A percentile compares a stretch with the other conserved stretches of the same genome.
phyloP scores from a whole-genome alignment of 768 basidiomycete genomes.

The Trametes villosa region DNA sequence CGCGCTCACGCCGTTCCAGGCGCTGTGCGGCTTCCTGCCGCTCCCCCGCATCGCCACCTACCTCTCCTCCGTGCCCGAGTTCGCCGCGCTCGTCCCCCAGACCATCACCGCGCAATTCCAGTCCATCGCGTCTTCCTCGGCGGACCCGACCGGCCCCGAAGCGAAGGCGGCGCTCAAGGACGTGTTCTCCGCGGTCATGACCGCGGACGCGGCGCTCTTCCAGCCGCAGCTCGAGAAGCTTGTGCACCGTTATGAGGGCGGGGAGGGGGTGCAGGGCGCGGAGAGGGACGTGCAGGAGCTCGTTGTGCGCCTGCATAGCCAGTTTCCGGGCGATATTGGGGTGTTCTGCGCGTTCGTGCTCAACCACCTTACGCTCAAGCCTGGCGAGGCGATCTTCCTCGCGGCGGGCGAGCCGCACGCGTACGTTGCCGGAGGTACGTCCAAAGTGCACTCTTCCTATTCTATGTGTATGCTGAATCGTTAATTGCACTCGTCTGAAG shows the following conservation, averaged over 20 bases:
- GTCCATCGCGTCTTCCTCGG: conserved; percentile 45
- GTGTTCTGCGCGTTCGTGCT: conserved; percentile 88
- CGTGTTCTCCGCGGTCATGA: conserved; percentile 87
- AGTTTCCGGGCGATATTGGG: conserved; percentile 95
- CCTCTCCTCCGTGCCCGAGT: conserved; percentile 74
- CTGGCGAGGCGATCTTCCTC: conserved; percentile 92
- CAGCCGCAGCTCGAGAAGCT: conserved; percentile 59
- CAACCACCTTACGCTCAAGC: conserved; percentile 78
- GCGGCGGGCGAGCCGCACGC: conserved; percentile 98
- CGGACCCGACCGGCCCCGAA: conserved; percentile 46
- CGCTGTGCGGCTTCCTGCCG: conserved; percentile 93
- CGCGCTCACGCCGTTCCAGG: conserved; percentile 88
- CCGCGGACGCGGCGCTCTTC: conserved; percentile 58
- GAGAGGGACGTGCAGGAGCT: conserved; percentile 62
- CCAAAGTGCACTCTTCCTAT: not conserved
- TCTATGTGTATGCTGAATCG: not conserved
- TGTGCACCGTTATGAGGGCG: conserved; percentile 61
- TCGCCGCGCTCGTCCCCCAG: conserved; percentile 69
- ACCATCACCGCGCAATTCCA: conserved; percentile 57
- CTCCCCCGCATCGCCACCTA: conserved; percentile 68
- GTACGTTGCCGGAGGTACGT: conserved; percentile 88
- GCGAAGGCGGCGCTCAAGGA: conserved; percentile 69
- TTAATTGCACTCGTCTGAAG: conserved; percentile 42
- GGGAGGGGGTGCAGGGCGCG: conserved; percentile 41
- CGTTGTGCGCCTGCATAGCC: conserved; percentile 61